Evolutionary conservation across 129 eudicot genomes (phyloP), one percentile per base, ranked within the genome.

Genomic region (Smallanthus sonchifolius): DNA sequence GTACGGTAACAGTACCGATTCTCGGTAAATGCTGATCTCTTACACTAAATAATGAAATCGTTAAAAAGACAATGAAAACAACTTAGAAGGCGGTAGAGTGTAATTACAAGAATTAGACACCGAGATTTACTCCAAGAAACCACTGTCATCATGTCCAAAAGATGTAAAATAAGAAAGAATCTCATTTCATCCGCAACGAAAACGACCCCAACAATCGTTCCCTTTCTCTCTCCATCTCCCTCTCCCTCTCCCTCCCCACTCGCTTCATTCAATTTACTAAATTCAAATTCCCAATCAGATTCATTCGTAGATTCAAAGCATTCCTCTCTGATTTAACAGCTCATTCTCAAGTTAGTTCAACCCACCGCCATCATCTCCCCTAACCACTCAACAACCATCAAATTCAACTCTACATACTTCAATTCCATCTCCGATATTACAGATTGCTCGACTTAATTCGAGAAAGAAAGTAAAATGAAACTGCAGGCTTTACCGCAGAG

Each of bases 401-500:
- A 55, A 14, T 62, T 65, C 69, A 70, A 68, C 24, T 80, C 64
- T 40, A 69, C 68, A 72, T 47, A 47, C 67, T 49, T 49, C 73
- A 64, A 38, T 51, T 4, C 36, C 49, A 74, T 61, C 28, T 62
- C 65, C 20, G 65, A 65, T 35, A 48, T 11, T 24, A 28, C 5
- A 52, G 7, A 37, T 73, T 43, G 6, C 17, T 34, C 59, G 42
- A 39, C 4, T 72, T 24, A 20, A 56, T 55, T 65, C 54, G 71
- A 63, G 78, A 56, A 10, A 55, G 16, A 43, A 70, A 73, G 1
- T 0, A 24, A 65, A 70, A 92, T 94, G 98, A 90, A 88, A 96
- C 84, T 86, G 67, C 77, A 82, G 69, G 85, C 91, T 80, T 80
- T 90, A 81, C 96, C 89, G 81, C 96, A 86, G 79, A 79, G 84